Base-by-base conservation (phyloP, 768 basidiomycete genomes). In the Trametes cingulata region DNA sequence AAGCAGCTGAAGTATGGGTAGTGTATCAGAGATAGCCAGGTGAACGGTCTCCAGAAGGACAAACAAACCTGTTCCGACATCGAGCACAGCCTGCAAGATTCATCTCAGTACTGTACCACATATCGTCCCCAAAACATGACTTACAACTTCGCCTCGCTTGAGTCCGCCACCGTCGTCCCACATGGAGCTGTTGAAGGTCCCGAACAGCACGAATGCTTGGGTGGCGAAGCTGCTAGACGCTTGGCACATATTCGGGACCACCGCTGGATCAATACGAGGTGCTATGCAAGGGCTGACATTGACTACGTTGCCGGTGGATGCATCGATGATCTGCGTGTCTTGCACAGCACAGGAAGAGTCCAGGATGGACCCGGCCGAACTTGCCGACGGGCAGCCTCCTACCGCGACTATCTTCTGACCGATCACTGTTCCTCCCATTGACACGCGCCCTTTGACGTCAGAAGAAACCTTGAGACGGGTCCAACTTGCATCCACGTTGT, bases 151-250 rank as follows among this genome's bases (percentile, higher is more conserved):
- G 35, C 91, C 91, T 1, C 77, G 75, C n/a, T 75, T 70, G 17
- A 85, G 75, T 1, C 84, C 84, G 29, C 77, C 79, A 37, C 77
- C 80, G 68, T 91, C 91, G 49, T 87, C 67, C 91, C 90, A 93
- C 48, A 76, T 66, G 7, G 84, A 80, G 9, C 75, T 69, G 68
- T 93, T 80, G 56, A 89, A 84, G 6, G 80, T 82, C 9, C 91
- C 91, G 22, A 91, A 78, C 33, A 91, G 69, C 50, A 91, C 76
- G 65, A 91, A 85, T 20, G 83, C 82, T 67, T 93, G 91, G 6
- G 82, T 79, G 14, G 68, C 40, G 70, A 88, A 91, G 46, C 77
- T 79, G 27, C 82, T 71, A 0, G 86, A 85, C 55, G 78, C 78
- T 7, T 43, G 58, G 66, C 85, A 89, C 56, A 79, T 68, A 66